Evolutionary conservation across 148 eudicot genomes (phyloP).

Genomic region (Nepenthes gracilis): DNA sequence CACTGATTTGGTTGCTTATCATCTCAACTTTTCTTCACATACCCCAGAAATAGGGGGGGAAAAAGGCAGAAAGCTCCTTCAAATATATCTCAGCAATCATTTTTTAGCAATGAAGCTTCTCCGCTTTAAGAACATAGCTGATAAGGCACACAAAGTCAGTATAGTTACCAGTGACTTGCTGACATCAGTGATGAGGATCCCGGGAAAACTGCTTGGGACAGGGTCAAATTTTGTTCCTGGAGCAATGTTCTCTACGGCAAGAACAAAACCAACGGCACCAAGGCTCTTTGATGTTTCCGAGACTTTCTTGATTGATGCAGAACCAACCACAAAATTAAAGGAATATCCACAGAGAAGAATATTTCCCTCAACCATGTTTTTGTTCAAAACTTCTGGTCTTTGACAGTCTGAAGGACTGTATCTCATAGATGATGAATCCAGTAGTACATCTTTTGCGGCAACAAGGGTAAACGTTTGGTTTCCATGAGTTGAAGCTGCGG

Average conservation of each 20-base stretch:
- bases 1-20: too few species aligned
- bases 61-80: too few species aligned
- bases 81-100: too few species aligned
- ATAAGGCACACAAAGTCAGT: neutral
- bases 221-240: conserved; percentile 99
- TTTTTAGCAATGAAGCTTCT: too few species aligned
- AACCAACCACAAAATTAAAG: conserved; percentile 80
- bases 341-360: conserved; percentile 97
- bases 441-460: conserved; percentile 82
- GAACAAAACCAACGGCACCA: conserved; percentile 93
- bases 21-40: too few species aligned
- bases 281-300: conserved; percentile 85
- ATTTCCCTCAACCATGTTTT: conserved; percentile 78
- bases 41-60: too few species aligned
- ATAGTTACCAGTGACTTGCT: conserved; percentile 57
- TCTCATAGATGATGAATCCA: conserved; percentile 57
- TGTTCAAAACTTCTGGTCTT: conserved; percentile 75
- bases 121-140: neutral
- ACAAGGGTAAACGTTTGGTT: conserved; percentile 62
- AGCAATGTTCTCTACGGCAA: conserved; percentile 84
- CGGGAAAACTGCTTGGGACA: conserved; percentile 81
- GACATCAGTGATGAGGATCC: conserved; percentile 83
- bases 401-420: conserved; percentile 89
- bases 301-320: conserved; percentile 81
- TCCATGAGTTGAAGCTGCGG: conserved; percentile 79